Conservation (phyloP, 2,329 filamentous ascomycete species). For the Rugonectria rugulosa region DNA sequence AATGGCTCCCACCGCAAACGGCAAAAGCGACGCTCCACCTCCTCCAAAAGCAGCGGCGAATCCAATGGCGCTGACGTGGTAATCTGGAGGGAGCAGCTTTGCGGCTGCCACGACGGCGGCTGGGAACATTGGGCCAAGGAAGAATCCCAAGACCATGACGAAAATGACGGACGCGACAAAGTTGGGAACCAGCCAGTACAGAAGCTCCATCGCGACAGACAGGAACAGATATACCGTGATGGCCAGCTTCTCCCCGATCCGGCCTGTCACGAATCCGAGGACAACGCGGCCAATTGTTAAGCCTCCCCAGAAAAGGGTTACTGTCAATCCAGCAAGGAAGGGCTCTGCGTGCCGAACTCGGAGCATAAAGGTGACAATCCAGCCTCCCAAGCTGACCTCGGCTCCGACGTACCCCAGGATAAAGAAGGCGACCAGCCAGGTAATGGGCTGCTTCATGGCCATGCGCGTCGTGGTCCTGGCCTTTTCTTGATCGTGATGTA, state of each 20-base stretch:
- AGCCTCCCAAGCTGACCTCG: constrained; percentile 77
- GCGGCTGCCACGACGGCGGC: constrained; percentile 76
- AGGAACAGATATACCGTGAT: constrained; percentile 69
- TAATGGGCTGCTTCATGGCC: constrained; percentile 60
- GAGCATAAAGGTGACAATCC: constrained; percentile 91
- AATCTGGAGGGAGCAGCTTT: constrained; percentile 74
- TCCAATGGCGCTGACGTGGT: constrained; percentile 82
- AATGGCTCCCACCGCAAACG: constrained; percentile 74
- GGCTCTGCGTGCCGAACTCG: constrained; percentile 71
- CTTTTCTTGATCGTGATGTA: constrained; percentile 40
- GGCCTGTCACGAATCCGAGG: constrained; percentile 78
- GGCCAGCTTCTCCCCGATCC: constrained; percentile 74
- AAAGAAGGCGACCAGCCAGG: constrained; percentile 78
- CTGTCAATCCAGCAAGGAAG: constrained; percentile 77
- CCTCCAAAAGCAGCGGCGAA: constrained; percentile 83
- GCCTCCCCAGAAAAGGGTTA: constrained; percentile 86
- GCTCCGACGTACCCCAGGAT: constrained; percentile 80
- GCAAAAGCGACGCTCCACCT: constrained; percentile 71
- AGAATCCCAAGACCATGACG: constrained; percentile 77
- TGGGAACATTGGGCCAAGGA: constrained; percentile 81
- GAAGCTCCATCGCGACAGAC: constrained; percentile 69
- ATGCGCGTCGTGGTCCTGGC: constrained; percentile 54
- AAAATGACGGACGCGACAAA: constrained; percentile 78
- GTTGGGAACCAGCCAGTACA: constrained; percentile 83
- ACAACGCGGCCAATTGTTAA: constrained; percentile 77